A percentile compares a stretch with the other conserved stretches of the same genome.
Evolutionary conservation across 805 yeast genomes (phyloP).

Genomic region (Myxozyma monticola): DNA sequence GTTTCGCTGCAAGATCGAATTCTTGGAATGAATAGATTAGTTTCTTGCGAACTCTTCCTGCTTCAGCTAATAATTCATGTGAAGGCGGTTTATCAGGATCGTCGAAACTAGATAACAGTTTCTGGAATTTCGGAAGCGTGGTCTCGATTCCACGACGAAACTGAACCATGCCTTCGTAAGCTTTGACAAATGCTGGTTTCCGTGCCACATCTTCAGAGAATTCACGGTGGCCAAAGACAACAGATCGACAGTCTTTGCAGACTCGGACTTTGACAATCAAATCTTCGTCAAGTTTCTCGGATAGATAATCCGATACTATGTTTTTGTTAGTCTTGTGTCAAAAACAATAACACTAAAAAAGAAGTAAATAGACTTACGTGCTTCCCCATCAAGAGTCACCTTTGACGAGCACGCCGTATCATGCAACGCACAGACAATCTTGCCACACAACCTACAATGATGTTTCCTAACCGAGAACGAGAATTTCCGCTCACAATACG

Average conservation of each 20-base stretch:
- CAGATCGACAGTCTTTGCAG: constrained; percentile 68
- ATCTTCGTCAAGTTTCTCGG: constrained; percentile 22
- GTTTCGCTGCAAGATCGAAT: constrained; percentile 53
- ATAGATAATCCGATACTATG: constrained; percentile 15
- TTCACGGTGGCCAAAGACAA: constrained; percentile 57
- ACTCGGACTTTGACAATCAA: constrained; percentile 48
- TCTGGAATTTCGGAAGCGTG: constrained; percentile 48
- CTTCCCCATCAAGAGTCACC: constrained; percentile 36
- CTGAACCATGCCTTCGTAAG: constrained; percentile 46
- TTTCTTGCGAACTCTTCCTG: constrained; percentile 46
- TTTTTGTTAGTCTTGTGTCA: not conserved
- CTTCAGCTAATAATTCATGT: constrained; percentile 39
- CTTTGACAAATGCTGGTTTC: constrained; percentile 42
- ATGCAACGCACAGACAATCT: constrained; percentile 70
- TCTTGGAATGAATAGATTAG: constrained; percentile 52
- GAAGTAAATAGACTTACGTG: constrained; percentile 6
- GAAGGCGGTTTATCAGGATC: constrained; percentile 37
- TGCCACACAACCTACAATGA: constrained; percentile 90
- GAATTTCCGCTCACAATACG: constrained; percentile 61
- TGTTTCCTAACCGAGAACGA: constrained; percentile 67
- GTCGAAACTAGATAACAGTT: constrained; percentile 41
- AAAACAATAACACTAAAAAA: not conserved
- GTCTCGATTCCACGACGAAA: constrained; percentile 43
- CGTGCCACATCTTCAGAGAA: constrained; percentile 44
- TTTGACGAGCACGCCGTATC: constrained; percentile 67